Base-by-base conservation (phyloP, 2,329 filamentous ascomycete species). In the Lecanicillium sp. region DNA sequence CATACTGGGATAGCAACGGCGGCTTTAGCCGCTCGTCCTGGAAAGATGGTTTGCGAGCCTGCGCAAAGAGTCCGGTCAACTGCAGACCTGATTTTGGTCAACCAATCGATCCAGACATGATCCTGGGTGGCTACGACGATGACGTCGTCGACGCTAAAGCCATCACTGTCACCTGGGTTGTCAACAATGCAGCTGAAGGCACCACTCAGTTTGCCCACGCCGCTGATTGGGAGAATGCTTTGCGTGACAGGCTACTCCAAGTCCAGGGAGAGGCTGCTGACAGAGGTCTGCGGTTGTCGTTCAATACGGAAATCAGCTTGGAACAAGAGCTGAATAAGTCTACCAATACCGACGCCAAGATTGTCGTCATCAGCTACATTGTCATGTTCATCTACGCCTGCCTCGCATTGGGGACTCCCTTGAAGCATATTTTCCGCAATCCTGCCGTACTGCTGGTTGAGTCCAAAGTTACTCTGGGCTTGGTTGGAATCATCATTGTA, bases 381-480 rank as follows among this genome's bases (percentile, higher is more conserved):
- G 87, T 96, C 66, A 98, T 98, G 92, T 98, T 98, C 62, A 65
- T 98, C 45, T 98, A 98, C 56, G 92, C 89, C 4, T 97, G 90
- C 5, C 65, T 98, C 38, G 89, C 92, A 1, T 71, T 98, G 1
- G 92, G 92, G 1, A 95, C 89, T 2, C 92, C 86, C 0, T 66
- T 89, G 42, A 77, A 75, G 49, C 84, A 90, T 41, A 66, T 97
- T 33, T 63, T 95, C 35, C 77, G 77, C 37, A 94, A 94, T 54
- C 89, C 90, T 2, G 77, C 86, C 11, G 82, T 87, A 37, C 81
- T 87, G 3, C 67, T 98, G 3, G 90, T 98, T 1, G 87, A 97
- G 61, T 96, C 89, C 51, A 98, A 98, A 62, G 96, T 98, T 55
- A 85, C 89, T 12, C 75, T 98, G 12, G 94, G 90, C n/a, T 79